Conservation (phyloP, 257 asterid genomes). For the Plantago ovata region DNA sequence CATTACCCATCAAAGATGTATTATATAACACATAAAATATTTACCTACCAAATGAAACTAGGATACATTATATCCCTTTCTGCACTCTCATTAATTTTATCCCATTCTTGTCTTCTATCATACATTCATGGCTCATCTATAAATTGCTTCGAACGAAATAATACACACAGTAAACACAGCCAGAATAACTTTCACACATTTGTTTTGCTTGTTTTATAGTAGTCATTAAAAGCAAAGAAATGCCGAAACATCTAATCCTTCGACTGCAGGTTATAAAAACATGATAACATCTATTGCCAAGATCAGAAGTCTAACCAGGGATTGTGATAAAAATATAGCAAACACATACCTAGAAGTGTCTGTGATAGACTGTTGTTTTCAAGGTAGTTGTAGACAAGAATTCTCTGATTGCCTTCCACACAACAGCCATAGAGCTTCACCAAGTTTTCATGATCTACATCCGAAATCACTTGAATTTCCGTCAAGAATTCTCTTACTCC, state of each 20-base stretch:
- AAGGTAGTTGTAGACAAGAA: slow-evolving; percentile 89
- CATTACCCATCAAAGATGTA: no score
- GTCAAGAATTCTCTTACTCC: slow-evolving; percentile 87
- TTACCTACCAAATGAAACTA: no score
- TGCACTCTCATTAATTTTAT: no score
- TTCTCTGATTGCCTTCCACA: slow-evolving; percentile 71
- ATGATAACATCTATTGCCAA: slow-evolving; percentile 1
- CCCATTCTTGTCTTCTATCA: no score
- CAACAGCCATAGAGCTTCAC: slow-evolving; percentile 97
- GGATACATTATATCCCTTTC: no score
- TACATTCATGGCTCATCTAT: no score
- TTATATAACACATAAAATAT: no score
- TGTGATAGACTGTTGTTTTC: slow-evolving; percentile 86
- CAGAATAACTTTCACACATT: no score
- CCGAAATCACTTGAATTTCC: slow-evolving; percentile 81
- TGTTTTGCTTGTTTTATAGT: no score
- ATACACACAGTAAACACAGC: no score
- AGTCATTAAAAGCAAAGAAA: no score
- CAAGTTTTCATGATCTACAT: slow-evolving; percentile 72
- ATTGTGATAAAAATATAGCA: slow-evolving; percentile 16
- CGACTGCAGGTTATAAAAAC: not conserved
- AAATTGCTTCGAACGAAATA: no score
- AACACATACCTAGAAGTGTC: slow-evolving; percentile 76
- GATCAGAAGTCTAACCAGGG: not conserved
- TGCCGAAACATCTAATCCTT: not conserved